phyloP scores from a whole-genome alignment of 192 early-diverging fungal species.

The Dispira simplex region DNA sequence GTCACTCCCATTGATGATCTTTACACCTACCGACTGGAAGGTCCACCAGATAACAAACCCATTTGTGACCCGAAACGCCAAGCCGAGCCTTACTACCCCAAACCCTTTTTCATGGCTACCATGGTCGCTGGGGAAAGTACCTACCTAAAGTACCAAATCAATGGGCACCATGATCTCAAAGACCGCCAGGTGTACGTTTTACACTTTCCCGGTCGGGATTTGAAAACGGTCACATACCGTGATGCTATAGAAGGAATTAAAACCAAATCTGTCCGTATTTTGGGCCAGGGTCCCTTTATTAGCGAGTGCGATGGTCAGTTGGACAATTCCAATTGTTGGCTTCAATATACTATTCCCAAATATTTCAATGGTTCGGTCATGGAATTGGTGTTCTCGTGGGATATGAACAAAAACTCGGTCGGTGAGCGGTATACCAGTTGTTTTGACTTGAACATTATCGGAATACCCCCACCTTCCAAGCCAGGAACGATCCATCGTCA shows the following conservation, averaged over 20 bases:
- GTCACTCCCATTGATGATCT: background rate
- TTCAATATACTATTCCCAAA: background rate
- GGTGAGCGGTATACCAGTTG: background rate
- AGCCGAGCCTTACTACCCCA: background rate
- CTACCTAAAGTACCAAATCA: background rate
- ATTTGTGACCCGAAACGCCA: background rate
- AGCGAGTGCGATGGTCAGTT: background rate
- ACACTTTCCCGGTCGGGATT: background rate
- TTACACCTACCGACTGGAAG: background rate
- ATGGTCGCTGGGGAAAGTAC: background rate
- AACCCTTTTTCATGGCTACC: background rate
- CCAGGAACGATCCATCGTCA: too few relatives aligned
- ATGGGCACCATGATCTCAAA: background rate
- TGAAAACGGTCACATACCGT: background rate
- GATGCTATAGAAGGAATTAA: background rate
- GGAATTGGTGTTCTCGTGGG: background rate
- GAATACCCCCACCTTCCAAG: too few relatives aligned
- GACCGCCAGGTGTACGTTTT: background rate
- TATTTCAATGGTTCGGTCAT: background rate
- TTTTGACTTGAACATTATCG: background rate
- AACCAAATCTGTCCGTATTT: background rate
- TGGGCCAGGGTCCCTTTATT: background rate
- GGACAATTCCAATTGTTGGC: constrained; percentile 7
- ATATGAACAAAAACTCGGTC: background rate
- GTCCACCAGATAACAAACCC: background rate